Evolutionary conservation across 345 rosid genomes (phyloP).

Genomic region (Trapa incisa): DNA sequence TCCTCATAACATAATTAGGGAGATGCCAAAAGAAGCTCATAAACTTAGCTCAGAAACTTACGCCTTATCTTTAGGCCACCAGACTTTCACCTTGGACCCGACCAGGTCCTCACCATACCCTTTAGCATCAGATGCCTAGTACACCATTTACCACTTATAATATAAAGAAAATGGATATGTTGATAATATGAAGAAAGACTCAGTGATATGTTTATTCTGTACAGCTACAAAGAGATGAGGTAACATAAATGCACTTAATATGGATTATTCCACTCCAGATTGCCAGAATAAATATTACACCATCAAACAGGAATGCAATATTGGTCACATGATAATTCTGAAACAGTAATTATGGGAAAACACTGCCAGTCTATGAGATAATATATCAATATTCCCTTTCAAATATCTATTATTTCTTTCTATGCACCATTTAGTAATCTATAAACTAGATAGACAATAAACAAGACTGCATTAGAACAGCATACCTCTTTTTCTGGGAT

Average conservation of each 20-base stretch:
- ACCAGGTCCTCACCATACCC: conserved; percentile 39
- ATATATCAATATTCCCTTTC: not conserved
- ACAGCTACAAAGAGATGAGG: not conserved
- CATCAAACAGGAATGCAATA: not conserved
- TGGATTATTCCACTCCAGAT: not conserved
- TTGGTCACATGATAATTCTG: not conserved
- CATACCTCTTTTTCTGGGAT: conserved; percentile 31
- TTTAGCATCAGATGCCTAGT: conserved; percentile 42
- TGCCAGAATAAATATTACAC: not conserved
- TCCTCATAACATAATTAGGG: not conserved
- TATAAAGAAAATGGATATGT: conserved; percentile 2
- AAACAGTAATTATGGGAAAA: not conserved
- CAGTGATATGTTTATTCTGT: not conserved
- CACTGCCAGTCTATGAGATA: not conserved
- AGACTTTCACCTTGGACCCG: conserved; percentile 68
- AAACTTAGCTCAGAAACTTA: conserved; percentile 19
- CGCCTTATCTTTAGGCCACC: conserved; percentile 87
- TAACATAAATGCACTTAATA: not conserved
- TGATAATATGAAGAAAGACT: conserved; percentile 4
- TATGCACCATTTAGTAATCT: not conserved
- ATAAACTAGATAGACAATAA: not conserved
- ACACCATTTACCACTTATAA: conserved; percentile 2
- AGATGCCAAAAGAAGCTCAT: not conserved
- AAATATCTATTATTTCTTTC: not conserved
- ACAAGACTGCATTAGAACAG: not conserved